These are phyloP conservation scores for Metschnikowia continentalis DNA, from an alignment of 805 yeast species.

Conservation along the genomic window DNA sequence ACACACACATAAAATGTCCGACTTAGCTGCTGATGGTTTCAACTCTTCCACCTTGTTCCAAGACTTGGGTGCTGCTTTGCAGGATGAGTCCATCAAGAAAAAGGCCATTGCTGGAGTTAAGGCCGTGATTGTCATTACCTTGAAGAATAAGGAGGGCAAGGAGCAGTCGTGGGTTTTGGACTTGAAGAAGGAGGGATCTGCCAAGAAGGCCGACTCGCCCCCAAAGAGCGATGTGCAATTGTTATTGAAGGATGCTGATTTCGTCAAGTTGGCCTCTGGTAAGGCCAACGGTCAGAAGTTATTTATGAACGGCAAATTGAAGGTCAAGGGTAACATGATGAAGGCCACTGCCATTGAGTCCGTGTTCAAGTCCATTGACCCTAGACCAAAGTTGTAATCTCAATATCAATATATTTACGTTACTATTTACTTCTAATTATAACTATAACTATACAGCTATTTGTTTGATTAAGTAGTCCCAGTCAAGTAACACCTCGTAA, in stretches of 20 bases:
- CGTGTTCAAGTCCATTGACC: slow-evolving; percentile 51
- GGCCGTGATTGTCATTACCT: slow-evolving; percentile 59
- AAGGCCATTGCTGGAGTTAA: slow-evolving; percentile 48
- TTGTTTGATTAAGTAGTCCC: too few relatives aligned
- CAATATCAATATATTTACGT: too few relatives aligned
- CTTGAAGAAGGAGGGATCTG: slow-evolving; percentile 18
- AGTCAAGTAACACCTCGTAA: too few relatives aligned
- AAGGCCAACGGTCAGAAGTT: slow-evolving; percentile 82
- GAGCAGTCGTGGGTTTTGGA: slow-evolving; percentile 21
- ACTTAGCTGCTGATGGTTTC: slow-evolving; percentile 35
- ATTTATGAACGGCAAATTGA: slow-evolving; percentile 79
- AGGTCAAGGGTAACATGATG: slow-evolving; percentile 87
- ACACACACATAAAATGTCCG: slow-evolving; percentile 19
- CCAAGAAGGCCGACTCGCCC: slow-evolving; percentile 13
- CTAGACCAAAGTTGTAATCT: slow-evolving; percentile 39
- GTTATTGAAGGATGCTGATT: slow-evolving; percentile 61
- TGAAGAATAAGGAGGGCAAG: slow-evolving; percentile 22
- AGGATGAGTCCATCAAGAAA: slow-evolving; percentile 31
- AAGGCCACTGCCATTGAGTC: slow-evolving; percentile 77
- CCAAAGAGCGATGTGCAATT: slow-evolving; percentile 60
- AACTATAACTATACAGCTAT: neutral
- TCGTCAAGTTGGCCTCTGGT: slow-evolving; percentile 67
- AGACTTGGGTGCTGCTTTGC: slow-evolving; percentile 36
- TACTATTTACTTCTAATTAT: neutral
- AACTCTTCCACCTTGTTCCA: slow-evolving; percentile 41